Conservation (phyloP, 805 yeast genomes). For the Metschnikowia bowlesiae region DNA sequence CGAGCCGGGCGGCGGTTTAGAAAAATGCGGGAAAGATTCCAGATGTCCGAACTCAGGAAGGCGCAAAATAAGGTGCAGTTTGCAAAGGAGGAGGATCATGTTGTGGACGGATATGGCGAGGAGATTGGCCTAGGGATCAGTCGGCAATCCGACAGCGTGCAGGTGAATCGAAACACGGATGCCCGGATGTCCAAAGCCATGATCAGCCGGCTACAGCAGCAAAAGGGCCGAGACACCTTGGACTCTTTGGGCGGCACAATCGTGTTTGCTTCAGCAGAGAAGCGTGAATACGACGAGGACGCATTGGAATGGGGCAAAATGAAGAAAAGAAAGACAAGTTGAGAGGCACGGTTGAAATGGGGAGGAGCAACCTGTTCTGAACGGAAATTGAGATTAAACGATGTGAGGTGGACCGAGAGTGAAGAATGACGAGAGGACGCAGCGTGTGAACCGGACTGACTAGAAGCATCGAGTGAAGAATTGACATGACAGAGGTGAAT, state of each 20-base stretch:
- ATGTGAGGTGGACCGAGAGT: too few species aligned
- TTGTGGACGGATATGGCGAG: conserved; percentile 65
- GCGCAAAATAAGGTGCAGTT: conserved; percentile 84
- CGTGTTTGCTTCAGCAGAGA: conserved; percentile 7
- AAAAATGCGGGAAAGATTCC: conserved; percentile 75
- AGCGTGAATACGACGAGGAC: neutral
- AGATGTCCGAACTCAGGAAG: conserved; percentile 72
- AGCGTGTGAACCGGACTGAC: too few species aligned
- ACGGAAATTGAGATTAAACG: too few species aligned
- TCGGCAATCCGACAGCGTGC: conserved; percentile 27
- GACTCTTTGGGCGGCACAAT: conserved; percentile 8
- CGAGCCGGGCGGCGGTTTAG: conserved; percentile 82
- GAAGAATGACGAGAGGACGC: too few species aligned
- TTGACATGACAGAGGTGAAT: too few species aligned
- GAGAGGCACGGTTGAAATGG: too few species aligned
- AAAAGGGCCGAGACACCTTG: conserved; percentile 11
- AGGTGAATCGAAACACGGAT: conserved; percentile 43
- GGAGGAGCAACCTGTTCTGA: too few species aligned
- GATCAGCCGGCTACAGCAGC: conserved; percentile 43
- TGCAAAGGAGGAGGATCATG: conserved; percentile 66
- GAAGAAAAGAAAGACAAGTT: neutral
- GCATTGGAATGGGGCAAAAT: neutral
- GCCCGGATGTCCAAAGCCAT: conserved; percentile 61
- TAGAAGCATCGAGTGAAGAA: too few species aligned
- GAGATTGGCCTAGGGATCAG: conserved; percentile 83